Conservation (phyloP, 139 green algal genomes). For the Chlorella vulgaris region DNA sequence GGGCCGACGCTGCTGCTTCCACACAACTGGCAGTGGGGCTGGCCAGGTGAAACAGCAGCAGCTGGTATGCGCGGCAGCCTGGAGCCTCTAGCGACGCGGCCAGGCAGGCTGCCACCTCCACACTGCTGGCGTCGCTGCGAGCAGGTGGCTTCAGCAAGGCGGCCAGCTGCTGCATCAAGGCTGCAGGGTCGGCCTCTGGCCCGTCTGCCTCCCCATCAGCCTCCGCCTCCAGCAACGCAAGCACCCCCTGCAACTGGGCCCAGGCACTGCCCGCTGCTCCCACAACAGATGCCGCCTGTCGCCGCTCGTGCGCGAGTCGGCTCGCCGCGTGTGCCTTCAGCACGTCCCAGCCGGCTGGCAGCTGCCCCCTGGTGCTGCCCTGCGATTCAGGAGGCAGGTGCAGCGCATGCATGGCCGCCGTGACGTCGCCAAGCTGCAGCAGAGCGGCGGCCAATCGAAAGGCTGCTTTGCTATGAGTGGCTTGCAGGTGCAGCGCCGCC, state of each 20-base stretch:
- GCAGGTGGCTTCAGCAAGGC: not conserved
- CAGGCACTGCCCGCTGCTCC: not conserved
- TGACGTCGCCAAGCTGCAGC: not conserved
- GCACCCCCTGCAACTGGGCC: not conserved
- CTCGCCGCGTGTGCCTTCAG: not conserved
- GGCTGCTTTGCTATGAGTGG: not conserved
- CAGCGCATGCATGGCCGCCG: not conserved
- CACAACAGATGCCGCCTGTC: not conserved
- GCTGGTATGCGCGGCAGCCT: not conserved
- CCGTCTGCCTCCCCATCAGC: conserved; percentile 3
- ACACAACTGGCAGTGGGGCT: not conserved
- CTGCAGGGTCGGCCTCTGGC: not conserved
- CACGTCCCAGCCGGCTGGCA: not conserved
- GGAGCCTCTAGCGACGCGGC: not conserved
- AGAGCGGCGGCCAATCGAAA: not conserved
- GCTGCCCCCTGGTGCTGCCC: not conserved
- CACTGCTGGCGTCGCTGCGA: not conserved
- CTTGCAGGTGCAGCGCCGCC: not conserved
- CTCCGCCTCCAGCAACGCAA: not conserved
- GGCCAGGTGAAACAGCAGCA: conserved; percentile 17
- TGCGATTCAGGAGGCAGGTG: not conserved
- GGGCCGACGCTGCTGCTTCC: not conserved
- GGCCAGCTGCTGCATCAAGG: not conserved
- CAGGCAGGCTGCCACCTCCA: not conserved
- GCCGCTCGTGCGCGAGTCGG: not conserved